Conservation (phyloP, 305 asterid genomes). For the Striga hermonthica region DNA sequence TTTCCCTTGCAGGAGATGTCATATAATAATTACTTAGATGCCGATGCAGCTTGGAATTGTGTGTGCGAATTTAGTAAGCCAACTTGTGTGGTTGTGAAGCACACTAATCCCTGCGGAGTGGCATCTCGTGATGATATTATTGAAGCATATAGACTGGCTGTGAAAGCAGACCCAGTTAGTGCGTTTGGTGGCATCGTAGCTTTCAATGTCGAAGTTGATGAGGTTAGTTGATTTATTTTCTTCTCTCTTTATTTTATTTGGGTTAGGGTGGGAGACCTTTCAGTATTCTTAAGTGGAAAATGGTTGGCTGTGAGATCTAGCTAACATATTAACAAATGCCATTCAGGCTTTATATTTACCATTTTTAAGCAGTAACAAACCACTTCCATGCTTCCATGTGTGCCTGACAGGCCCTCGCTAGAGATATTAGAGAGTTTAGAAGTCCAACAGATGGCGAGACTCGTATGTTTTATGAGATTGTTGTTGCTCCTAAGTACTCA, state of each 20-base stretch:
- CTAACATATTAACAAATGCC: too few relatives aligned
- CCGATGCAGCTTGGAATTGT: slow-evolving; percentile 99
- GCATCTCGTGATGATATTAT: slow-evolving; percentile 84
- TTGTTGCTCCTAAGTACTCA: slow-evolving; percentile 83
- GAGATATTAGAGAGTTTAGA: slow-evolving; percentile 86
- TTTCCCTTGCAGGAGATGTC: slow-evolving; percentile 82
- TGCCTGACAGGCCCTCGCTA: slow-evolving; percentile 68
- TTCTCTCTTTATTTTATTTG: background rate
- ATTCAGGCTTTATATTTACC: background rate
- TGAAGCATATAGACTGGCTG: slow-evolving; percentile 94
- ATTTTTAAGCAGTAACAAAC: slow-evolving; percentile 12
- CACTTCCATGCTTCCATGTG: slow-evolving; percentile 5
- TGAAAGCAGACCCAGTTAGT: slow-evolving; percentile 92
- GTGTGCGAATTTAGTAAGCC: slow-evolving; percentile 86
- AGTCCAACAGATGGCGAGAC: slow-evolving; percentile 91
- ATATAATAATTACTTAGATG: slow-evolving; percentile 85
- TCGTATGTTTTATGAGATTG: slow-evolving; percentile 93
- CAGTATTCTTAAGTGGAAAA: slow-evolving; percentile 8
- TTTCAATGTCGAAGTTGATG: slow-evolving; percentile 91
- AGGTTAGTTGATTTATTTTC: slow-evolving; percentile 47
- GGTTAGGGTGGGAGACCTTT: slow-evolving; percentile 4
- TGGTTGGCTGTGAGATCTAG: background rate
- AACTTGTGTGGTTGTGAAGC: slow-evolving; percentile 92
- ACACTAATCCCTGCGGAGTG: slow-evolving; percentile 97
- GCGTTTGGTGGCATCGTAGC: slow-evolving; percentile 99